Conservation (phyloP, 2,329 filamentous ascomycete genomes). For the Dothideomycetes sp. region DNA sequence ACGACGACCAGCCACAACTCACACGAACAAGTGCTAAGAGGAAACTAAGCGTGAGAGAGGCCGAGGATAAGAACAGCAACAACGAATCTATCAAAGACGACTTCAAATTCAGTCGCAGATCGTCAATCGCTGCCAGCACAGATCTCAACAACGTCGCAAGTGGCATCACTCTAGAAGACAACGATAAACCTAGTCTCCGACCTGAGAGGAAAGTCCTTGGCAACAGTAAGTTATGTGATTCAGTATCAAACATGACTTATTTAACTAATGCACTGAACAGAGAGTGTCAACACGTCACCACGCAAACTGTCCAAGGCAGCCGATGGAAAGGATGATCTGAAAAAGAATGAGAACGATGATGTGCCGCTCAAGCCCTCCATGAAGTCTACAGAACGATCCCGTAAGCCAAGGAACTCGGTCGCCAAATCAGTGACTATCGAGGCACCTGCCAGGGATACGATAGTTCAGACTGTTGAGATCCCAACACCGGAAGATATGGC, state of each 20-base stretch:
- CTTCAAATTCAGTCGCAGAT: constrained; percentile 39
- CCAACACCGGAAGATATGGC: neutral
- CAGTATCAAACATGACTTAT: neutral
- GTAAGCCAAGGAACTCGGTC: constrained; percentile 13
- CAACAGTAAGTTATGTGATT: constrained; percentile 29
- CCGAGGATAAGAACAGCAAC: constrained; percentile 30
- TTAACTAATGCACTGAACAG: constrained; percentile 7
- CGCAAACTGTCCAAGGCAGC: constrained; percentile 16
- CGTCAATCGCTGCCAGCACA: constrained; percentile 5
- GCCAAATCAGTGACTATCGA: constrained; percentile 15
- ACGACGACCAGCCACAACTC: constrained; percentile 23
- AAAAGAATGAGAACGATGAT: constrained; percentile 16
- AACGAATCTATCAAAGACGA: constrained; percentile 28
- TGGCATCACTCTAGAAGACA: neutral
- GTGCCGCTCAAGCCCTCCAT: constrained; percentile 11
- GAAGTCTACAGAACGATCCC: constrained; percentile 11
- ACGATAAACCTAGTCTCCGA: constrained; percentile 4
- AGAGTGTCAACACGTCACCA: constrained; percentile 31
- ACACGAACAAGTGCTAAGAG: constrained; percentile 46
- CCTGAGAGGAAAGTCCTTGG: constrained; percentile 33
- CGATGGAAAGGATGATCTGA: constrained; percentile 16
- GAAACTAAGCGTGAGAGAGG: constrained; percentile 47
- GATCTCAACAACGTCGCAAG: neutral
- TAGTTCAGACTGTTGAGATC: constrained; percentile 11
- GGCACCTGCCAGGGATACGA: constrained; percentile 18